Evolutionary conservation across 1,284 basidiomycete species (phyloP).

Genomic region (Puccinia novopanici): DNA sequence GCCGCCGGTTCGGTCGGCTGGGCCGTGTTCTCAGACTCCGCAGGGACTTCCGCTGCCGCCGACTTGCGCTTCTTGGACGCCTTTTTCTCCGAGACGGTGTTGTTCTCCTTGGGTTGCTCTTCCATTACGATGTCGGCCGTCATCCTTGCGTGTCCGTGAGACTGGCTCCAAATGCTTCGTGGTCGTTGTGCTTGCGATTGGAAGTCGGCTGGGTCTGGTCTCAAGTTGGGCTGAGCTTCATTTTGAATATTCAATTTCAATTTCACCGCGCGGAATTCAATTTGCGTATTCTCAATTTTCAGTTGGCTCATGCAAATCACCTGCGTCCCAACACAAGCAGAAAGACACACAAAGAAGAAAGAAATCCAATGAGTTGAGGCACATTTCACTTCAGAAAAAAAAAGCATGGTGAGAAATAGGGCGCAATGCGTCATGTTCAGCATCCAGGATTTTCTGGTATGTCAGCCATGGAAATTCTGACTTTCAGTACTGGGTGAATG

Average conservation of each 20-base stretch:
- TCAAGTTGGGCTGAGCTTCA: not conserved
- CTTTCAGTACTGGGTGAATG: no score
- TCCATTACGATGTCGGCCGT: constrained; percentile 10
- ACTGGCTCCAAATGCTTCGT: not conserved
- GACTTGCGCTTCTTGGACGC: constrained; percentile 17
- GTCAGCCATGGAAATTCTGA: no score
- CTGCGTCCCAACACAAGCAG: no score
- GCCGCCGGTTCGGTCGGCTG: not conserved
- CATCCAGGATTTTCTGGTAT: no score
- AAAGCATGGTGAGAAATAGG: no score
- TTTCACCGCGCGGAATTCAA: not conserved
- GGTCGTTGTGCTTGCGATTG: not conserved
- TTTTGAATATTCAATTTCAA: constrained; percentile 9
- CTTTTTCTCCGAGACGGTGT: not conserved
- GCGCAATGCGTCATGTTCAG: no score
- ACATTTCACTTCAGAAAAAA: no score
- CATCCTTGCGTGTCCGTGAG: not conserved
- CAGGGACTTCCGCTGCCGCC: not conserved
- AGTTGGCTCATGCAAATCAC: no score
- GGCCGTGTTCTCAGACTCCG: not conserved
- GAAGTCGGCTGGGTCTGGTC: not conserved
- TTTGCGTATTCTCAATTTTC: not conserved
- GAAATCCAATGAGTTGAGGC: no score
- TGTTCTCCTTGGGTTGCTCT: not conserved
- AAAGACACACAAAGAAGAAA: no score